These are phyloP conservation scores for Epichloe amarillans DNA, from an alignment of 2,329 filamentous ascomycete species.

Conservation along the genomic window DNA sequence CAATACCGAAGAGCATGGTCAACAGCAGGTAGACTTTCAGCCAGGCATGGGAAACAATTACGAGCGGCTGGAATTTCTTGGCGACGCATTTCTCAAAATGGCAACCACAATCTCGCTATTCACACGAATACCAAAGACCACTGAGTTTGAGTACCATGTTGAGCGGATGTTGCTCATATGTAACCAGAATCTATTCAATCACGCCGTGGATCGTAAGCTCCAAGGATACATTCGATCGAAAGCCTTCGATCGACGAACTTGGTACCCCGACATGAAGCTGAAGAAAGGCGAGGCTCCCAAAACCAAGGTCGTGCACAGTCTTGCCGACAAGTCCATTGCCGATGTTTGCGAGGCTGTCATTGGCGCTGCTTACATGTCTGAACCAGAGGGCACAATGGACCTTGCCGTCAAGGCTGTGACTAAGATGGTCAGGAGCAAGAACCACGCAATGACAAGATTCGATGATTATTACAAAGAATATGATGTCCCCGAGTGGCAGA, in stretches of 20 bases:
- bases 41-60: constrained; percentile 89
- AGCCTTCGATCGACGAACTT: constrained; percentile 66
- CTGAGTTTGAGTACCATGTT: constrained; percentile 81
- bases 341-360: constrained; percentile 94
- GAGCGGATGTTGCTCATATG: constrained; percentile 83
- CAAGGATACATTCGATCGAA: constrained; percentile 71
- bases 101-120: constrained; percentile 83
- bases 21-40: constrained; percentile 59
- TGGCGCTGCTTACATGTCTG: constrained; percentile 59
- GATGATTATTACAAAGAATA: constrained; percentile 62
- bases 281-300: constrained; percentile 54
- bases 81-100: constrained; percentile 92
- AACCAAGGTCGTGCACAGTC: constrained; percentile 38
- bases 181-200: constrained; percentile 79
- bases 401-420: constrained; percentile 51
- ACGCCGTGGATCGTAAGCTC: constrained; percentile 51
- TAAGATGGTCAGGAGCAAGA: constrained; percentile 52
- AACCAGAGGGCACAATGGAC: constrained; percentile 31
- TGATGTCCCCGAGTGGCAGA: constrained; percentile 57
- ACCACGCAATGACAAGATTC: constrained; percentile 58
- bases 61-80: constrained; percentile 84
- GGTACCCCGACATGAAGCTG: constrained; percentile 76
- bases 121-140: constrained; percentile 58
- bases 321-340: constrained; percentile 82
- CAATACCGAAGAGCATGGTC: constrained; percentile 59